A percentile compares a stretch with the other conserved stretches of the same genome.
phyloP scores from a whole-genome alignment of 345 rosid species.

The Ailanthus altissimus region DNA sequence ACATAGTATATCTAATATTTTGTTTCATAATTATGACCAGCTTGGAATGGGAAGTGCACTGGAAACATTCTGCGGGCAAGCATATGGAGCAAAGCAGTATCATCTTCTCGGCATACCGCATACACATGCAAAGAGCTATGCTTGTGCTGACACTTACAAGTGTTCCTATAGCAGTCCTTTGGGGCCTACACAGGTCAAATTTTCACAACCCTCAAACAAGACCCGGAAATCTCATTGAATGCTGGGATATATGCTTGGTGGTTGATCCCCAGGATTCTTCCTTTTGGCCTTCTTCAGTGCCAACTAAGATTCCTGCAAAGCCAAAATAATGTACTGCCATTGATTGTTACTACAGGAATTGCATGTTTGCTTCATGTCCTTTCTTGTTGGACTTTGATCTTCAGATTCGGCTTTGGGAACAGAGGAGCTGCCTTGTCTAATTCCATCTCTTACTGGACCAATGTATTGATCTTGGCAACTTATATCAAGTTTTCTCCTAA shows the following conservation, averaged over 20 bases:
- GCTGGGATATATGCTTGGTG: slow-evolving; percentile 33
- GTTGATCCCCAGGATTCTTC: slow-evolving; percentile 37
- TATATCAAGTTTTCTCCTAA: slow-evolving; percentile 36
- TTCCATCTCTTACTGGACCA: slow-evolving; percentile 39
- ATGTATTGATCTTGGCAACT: slow-evolving; percentile 33
- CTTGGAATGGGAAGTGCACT: slow-evolving; percentile 45
- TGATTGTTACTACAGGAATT: slow-evolving; percentile 28
- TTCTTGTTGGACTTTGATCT: slow-evolving; percentile 32
- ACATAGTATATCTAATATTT: background rate
- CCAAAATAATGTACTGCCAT: slow-evolving; percentile 28
- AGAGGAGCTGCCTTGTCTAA: slow-evolving; percentile 41
- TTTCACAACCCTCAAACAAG: slow-evolving; percentile 27
- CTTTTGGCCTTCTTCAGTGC: slow-evolving; percentile 39
- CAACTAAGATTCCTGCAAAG: slow-evolving; percentile 37
- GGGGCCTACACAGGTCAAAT: slow-evolving; percentile 30
- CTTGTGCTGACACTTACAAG: slow-evolving; percentile 25
- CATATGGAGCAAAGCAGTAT: slow-evolving; percentile 38
- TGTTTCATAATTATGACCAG: slow-evolving; percentile 12
- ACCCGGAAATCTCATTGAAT: slow-evolving; percentile 23
- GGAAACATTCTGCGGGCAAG: slow-evolving; percentile 41
- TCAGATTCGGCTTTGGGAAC: slow-evolving; percentile 30
- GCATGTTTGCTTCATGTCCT: slow-evolving; percentile 35
- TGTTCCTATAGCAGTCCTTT: slow-evolving; percentile 34
- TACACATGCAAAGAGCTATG: slow-evolving; percentile 42
- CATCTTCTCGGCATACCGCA: slow-evolving; percentile 36